Conservation (phyloP, 176 grass and related monocot species). For the Cenchrus fungigraminus region DNA sequence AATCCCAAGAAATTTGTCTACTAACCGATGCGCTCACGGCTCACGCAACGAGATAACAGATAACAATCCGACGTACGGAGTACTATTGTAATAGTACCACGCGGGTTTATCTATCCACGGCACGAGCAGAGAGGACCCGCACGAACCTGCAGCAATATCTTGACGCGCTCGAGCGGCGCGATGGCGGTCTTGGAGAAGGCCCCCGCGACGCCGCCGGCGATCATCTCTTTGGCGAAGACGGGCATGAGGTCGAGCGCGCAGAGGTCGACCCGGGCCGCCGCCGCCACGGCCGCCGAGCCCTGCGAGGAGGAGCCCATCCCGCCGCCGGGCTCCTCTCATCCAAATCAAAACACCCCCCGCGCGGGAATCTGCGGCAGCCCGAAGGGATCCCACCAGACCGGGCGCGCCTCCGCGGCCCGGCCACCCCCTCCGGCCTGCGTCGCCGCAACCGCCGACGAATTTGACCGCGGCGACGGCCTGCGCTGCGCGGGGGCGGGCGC, state of each 20-base stretch:
- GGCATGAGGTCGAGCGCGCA: constrained; percentile 73
- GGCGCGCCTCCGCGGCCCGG: neutral
- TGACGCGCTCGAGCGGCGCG: constrained; percentile 90
- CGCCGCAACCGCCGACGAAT: constrained; percentile 38
- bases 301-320: constrained; percentile 78
- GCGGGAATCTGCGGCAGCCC: constrained; percentile 29
- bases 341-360: constrained; percentile 48
- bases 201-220: constrained; percentile 86
- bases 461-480: constrained; percentile 47
- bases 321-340: constrained; percentile 52
- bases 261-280: constrained; percentile 88
- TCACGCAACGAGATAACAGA: neutral
- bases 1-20: neutral
- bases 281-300: constrained; percentile 72
- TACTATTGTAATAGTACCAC: neutral
- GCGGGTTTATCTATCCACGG: neutral
- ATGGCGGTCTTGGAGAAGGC: constrained; percentile 94
- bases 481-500: neutral
- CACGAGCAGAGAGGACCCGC: neutral
- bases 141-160: constrained; percentile 91
- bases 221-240: constrained; percentile 87
- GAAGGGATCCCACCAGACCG: constrained; percentile 38
- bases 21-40: neutral
- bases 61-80: neutral
- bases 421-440: constrained; percentile 2